Evolutionary conservation across 1,284 basidiomycete species (phyloP).

Genomic region (Ustilago loliicola): DNA sequence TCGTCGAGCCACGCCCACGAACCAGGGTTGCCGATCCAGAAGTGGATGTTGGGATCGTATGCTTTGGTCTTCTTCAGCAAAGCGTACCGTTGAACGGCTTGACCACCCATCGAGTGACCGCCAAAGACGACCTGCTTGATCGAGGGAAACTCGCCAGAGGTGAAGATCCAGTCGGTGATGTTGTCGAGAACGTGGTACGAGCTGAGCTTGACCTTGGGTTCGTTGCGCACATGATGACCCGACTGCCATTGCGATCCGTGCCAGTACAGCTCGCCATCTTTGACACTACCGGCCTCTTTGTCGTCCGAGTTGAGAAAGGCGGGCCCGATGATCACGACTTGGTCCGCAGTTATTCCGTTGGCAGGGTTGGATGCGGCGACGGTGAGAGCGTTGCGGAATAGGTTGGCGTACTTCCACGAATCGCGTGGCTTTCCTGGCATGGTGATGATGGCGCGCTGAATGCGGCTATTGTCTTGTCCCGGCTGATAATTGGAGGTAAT

Average conservation of each 20-base stretch:
- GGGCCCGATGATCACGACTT: conserved; percentile 58
- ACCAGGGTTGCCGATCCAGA: conserved; percentile 67
- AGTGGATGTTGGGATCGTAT: conserved; percentile 62
- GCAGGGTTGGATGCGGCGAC: conserved; percentile 46
- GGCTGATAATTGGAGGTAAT: conserved; percentile 43
- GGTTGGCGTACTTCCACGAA: conserved; percentile 66
- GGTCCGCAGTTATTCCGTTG: conserved; percentile 33
- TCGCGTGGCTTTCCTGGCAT: conserved; percentile 66
- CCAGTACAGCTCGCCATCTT: conserved; percentile 48
- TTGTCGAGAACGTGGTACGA: conserved; percentile 61
- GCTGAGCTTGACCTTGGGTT: conserved; percentile 43
- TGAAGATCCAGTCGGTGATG: conserved; percentile 57
- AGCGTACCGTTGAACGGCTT: conserved; percentile 60
- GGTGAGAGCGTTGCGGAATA: conserved; percentile 53
- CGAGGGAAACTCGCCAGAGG: conserved; percentile 54
- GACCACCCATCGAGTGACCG: conserved; percentile 68
- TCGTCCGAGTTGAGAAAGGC: conserved; percentile 59
- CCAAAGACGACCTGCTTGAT: conserved; percentile 65
- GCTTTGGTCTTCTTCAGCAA: conserved; percentile 59
- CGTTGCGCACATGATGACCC: conserved; percentile 53
- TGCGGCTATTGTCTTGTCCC: conserved; percentile 38
- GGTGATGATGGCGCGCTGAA: conserved; percentile 61
- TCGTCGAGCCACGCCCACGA: conserved; percentile 61
- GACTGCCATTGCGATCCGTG: conserved; percentile 63
- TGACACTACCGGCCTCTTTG: conserved; percentile 48